Evolutionary conservation across 2,329 filamentous ascomycete genomes (phyloP).

Genomic region (Magnaporthales sp.): DNA sequence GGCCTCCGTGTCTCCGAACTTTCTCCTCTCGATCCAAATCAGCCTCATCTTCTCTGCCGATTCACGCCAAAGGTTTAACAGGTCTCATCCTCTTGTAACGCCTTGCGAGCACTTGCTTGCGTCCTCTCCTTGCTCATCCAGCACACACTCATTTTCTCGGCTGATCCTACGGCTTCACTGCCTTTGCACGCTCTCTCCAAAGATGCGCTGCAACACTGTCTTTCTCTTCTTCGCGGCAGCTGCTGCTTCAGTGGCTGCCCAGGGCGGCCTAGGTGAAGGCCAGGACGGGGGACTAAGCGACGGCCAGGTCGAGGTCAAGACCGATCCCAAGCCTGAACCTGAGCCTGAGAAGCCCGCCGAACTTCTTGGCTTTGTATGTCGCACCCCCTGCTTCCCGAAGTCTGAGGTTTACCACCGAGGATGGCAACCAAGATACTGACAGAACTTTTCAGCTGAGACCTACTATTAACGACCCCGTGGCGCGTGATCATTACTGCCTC

Average conservation of each 20-base stretch:
- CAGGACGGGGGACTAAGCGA: neutral
- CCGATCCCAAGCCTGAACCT: neutral
- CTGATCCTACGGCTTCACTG: neutral
- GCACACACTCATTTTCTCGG: neutral
- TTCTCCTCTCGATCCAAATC: neutral
- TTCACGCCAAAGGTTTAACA: neutral
- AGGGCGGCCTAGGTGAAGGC: too few relatives aligned
- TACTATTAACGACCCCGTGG: neutral
- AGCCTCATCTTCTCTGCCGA: neutral
- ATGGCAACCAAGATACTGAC: neutral
- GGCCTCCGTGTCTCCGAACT: neutral
- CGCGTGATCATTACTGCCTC: neutral
- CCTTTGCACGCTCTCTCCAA: neutral
- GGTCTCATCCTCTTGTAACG: neutral
- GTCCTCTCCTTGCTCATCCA: neutral
- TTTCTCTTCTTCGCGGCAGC: neutral
- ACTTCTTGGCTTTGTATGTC: too few relatives aligned
- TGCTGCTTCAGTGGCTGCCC: neutral
- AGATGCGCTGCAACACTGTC: neutral
- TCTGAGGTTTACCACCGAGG: neutral
- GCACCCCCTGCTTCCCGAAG: too few relatives aligned
- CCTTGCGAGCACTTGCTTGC: conserved; percentile 1
- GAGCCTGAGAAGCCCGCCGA: too few relatives aligned
- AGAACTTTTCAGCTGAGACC: neutral
- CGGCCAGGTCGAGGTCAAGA: neutral